Conservation (phyloP, 768 basidiomycete genomes). For the Leccinum variicolor region DNA sequence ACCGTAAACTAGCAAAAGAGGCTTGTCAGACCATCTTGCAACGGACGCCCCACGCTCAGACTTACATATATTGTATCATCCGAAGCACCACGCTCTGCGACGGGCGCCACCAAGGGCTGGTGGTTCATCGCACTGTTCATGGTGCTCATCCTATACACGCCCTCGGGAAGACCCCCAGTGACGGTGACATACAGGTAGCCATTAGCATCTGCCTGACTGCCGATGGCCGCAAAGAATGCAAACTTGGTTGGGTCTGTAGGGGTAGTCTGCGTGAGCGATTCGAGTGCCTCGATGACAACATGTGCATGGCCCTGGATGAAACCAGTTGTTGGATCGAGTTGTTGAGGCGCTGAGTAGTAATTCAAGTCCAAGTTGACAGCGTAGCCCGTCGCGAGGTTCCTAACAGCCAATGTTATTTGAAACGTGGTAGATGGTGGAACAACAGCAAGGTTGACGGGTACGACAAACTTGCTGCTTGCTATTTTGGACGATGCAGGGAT, state of each 20-base stretch:
- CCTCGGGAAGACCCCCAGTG: constrained; percentile 50
- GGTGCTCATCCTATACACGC: constrained; percentile 44
- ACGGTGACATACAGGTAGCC: constrained; percentile 49
- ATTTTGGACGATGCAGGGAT: constrained; percentile 48
- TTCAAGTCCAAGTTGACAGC: constrained; percentile 55
- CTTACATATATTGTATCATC: constrained; percentile 42
- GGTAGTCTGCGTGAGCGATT: constrained; percentile 44
- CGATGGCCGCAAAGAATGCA: constrained; percentile 58
- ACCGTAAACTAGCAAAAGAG: constrained; percentile 26
- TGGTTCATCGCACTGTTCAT: constrained; percentile 49
- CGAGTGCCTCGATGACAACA: constrained; percentile 54
- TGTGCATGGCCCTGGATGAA: constrained; percentile 60
- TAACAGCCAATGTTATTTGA: constrained; percentile 47
- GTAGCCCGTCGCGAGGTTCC: constrained; percentile 46
- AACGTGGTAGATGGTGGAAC: constrained; percentile 49
- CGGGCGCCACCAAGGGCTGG: constrained; percentile 34
- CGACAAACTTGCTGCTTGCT: constrained; percentile 52
- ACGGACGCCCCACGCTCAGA: neutral
- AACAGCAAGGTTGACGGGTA: constrained; percentile 42
- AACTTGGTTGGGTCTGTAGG: constrained; percentile 50
- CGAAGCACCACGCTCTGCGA: constrained; percentile 39
- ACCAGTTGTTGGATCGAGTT: constrained; percentile 42
- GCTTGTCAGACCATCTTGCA: constrained; percentile 1
- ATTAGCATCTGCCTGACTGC: constrained; percentile 36
- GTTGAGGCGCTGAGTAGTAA: constrained; percentile 56